Evolutionary conservation across 2,329 filamentous ascomycete species (phyloP).

Genomic region (Pseudogymnoascus verrucosus): DNA sequence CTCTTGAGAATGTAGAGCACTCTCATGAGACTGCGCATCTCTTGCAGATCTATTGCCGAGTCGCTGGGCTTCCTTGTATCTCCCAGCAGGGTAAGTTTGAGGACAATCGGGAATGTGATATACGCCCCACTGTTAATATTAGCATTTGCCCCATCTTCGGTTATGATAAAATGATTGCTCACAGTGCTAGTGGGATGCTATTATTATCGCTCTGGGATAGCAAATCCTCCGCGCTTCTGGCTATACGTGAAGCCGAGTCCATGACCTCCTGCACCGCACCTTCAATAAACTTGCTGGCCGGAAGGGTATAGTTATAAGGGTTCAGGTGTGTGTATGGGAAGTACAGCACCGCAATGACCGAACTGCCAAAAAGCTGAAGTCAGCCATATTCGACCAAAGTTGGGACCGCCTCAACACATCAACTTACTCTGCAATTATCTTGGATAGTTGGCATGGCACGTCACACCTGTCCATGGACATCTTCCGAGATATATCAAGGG

Average conservation of each 20-base stretch:
- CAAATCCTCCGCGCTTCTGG: background rate
- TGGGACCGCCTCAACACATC: background rate
- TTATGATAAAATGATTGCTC: background rate
- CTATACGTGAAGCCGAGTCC: conserved; percentile 2
- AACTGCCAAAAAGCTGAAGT: background rate
- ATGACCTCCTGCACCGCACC: background rate
- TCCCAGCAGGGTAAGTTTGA: background rate
- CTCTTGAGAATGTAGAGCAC: background rate
- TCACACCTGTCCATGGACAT: background rate
- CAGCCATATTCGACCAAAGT: background rate
- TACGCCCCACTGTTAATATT: conserved; percentile 4
- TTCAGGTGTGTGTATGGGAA: background rate
- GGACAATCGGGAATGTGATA: conserved; percentile 4
- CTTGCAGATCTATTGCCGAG: conserved; percentile 1
- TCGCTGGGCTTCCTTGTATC: background rate
- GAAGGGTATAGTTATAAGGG: background rate
- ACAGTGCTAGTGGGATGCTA: conserved; percentile 6
- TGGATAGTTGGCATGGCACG: conserved; percentile 7
- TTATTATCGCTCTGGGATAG: background rate
- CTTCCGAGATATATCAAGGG: background rate
- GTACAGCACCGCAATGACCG: background rate
- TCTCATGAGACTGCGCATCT: conserved; percentile 7
- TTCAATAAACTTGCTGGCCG: conserved; percentile 3
- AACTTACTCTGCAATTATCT: conserved; percentile 8
- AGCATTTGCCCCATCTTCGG: background rate